Conservation (phyloP, 2,329 filamentous ascomycete genomes). For the Monosporascus sp. region DNA sequence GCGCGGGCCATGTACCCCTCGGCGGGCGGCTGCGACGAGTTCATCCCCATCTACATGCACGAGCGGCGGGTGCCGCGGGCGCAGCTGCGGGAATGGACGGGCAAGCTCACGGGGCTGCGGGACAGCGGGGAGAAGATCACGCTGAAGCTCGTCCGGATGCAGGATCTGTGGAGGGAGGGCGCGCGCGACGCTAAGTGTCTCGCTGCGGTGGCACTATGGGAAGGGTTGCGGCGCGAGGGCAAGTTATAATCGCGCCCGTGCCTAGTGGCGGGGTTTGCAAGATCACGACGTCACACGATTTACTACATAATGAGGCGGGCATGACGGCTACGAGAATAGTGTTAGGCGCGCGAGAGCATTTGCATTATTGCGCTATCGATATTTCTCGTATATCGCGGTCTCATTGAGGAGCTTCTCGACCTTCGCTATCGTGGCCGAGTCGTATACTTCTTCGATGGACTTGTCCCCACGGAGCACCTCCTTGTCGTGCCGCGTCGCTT, state of each 20-base stretch:
- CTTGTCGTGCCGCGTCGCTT: conserved; percentile 63
- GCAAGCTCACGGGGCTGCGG: conserved; percentile 52
- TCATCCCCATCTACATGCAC: conserved; percentile 52
- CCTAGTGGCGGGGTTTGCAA: background rate
- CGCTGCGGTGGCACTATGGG: conserved; percentile 53
- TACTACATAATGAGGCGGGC: background rate
- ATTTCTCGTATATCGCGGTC: conserved; percentile 55
- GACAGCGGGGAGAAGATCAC: conserved; percentile 58
- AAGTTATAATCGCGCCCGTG: conserved; percentile 8
- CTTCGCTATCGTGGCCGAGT: conserved; percentile 56
- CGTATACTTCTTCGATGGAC: conserved; percentile 68
- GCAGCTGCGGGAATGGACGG: conserved; percentile 50
- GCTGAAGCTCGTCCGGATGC: conserved; percentile 51
- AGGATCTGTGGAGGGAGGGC: conserved; percentile 53
- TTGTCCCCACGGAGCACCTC: conserved; percentile 68
- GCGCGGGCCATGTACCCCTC: conserved; percentile 51
- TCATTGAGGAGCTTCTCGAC: conserved; percentile 65
- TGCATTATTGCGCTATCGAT: conserved; percentile 31
- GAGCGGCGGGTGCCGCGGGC: conserved; percentile 46
- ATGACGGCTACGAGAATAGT: background rate
- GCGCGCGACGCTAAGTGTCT: conserved; percentile 56
- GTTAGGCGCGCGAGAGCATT: background rate
- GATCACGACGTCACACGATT: background rate
- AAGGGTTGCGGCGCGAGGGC: conserved; percentile 46
- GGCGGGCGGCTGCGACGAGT: conserved; percentile 56